These are phyloP conservation scores for Pyrenophora tritici-repentis DNA, from an alignment of 2,329 filamentous ascomycete species.

Conservation along the genomic window DNA sequence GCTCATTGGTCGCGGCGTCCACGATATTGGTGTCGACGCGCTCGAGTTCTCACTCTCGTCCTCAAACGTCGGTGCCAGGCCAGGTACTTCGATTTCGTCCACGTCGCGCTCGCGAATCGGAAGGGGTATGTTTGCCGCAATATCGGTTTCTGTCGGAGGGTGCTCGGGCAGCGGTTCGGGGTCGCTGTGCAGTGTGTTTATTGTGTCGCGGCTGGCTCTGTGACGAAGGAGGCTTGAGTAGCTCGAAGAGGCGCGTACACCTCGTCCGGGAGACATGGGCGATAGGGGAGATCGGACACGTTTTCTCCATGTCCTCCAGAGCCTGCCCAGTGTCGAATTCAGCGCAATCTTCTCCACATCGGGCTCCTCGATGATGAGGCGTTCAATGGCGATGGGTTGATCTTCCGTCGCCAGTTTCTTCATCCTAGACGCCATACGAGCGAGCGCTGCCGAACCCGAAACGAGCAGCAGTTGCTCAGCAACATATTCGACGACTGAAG, in stretches of 20 bases:
- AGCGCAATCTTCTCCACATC: conserved; percentile 94
- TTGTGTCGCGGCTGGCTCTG: conserved; percentile 36
- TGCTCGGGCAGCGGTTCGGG: conserved; percentile 48
- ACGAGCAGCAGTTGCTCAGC: conserved; percentile 89
- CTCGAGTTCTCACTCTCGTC: conserved; percentile 44
- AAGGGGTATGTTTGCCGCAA: conserved; percentile 68
- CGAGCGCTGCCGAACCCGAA: conserved; percentile 81
- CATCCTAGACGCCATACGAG: conserved; percentile 57
- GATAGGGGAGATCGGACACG: conserved; percentile 60
- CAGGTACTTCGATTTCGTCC: conserved; percentile 79
- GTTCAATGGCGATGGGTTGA: conserved; percentile 61
- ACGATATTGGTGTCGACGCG: conserved; percentile 33
- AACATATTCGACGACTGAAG: conserved; percentile 91
- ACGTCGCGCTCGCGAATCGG: conserved; percentile 71
- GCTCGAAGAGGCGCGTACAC: conserved; percentile 35
- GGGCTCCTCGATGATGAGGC: conserved; percentile 81
- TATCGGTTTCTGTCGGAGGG: conserved; percentile 50
- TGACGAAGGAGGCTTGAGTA: conserved; percentile 39
- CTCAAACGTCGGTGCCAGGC: conserved; percentile 69
- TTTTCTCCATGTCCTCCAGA: conserved; percentile 97
- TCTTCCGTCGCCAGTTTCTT: conserved; percentile 51
- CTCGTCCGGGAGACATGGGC: conserved; percentile 31
- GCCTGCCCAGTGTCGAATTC: conserved; percentile 81
- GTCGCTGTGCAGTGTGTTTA: conserved; percentile 25
- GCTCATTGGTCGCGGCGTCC: conserved; percentile 35